Conservation (phyloP, 345 rosid genomes). For the Bruguiera parviflora region DNA sequence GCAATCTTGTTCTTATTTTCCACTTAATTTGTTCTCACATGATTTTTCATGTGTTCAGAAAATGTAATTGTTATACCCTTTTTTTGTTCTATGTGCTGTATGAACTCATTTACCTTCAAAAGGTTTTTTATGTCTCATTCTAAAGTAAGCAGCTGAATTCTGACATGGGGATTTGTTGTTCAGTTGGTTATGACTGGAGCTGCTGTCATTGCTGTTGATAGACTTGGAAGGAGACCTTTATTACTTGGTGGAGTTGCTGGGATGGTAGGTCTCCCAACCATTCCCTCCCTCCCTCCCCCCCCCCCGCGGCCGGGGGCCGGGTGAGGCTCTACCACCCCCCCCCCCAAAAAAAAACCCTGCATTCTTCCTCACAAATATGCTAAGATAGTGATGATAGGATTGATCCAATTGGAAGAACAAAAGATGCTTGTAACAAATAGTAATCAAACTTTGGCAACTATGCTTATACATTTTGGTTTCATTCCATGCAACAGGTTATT, state of each 20-base stretch:
- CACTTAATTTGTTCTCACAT: not conserved
- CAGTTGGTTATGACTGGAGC: slow-evolving; percentile 91
- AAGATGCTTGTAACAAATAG: not conserved
- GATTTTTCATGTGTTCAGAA: not conserved
- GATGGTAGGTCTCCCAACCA: slow-evolving; percentile 43
- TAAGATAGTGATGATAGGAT: too few species aligned
- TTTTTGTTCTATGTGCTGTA: not conserved
- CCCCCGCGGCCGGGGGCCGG: too few species aligned
- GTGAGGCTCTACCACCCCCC: too few species aligned
- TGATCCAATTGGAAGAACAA: slow-evolving; percentile 6
- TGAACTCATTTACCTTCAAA: slow-evolving; percentile 6
- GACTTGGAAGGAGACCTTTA: slow-evolving; percentile 91
- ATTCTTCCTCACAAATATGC: too few species aligned
- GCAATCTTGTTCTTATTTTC: not conserved
- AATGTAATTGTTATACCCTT: not conserved
- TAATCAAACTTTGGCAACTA: not conserved
- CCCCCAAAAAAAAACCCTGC: too few species aligned
- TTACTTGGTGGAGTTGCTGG: slow-evolving; percentile 89
- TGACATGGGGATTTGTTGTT: slow-evolving; percentile 16
- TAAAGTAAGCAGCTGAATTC: not conserved
- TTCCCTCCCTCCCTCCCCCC: too few species aligned
- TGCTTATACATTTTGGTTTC: slow-evolving; percentile 18
- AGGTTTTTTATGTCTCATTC: not conserved
- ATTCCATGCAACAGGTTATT: slow-evolving; percentile 48
- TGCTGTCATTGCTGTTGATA: slow-evolving; percentile 82